Base-by-base conservation (phyloP, 2,329 filamentous ascomycete species). In the Sporothrix mexicana region DNA sequence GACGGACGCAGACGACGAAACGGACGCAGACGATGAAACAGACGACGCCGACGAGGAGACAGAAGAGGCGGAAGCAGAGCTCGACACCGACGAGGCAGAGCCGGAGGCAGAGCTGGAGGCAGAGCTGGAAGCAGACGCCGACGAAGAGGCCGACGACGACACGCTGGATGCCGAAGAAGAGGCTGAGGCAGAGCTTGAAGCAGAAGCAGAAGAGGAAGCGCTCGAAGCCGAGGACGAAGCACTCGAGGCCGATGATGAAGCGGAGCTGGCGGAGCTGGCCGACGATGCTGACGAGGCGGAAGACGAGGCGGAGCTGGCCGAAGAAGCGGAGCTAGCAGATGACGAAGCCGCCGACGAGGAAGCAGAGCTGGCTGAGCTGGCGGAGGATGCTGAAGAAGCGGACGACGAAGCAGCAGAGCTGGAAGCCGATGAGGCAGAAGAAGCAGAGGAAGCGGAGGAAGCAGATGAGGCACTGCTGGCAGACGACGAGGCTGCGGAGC, bases 371-470 rank as follows among this genome's bases (percentile, higher is more conserved):
- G 45, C 23, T 2, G 64, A 68, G 10, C 13, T 25, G 8, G 47
- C 45, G 8, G 67, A 70, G 6, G 64, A 68, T 10, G 47, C 45
- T 8, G 67, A 70, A 5, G 64, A 68, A n/a, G 23, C 45, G 36
- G 62, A 49, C n/a, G n/a, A 9, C 3, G 69, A 70, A 23, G 69
- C 23, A 13, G 41, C 36, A n/a, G 69, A 62, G 41, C 41, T 47
- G 0, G 41, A 25, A 6, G 30, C 30, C 30, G 30, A 36, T 7
- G 30, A 36, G 15, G 5, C 23, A 15, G 55, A 30, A 23, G 66
- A 55, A 17, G n/a, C 66, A 10, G 64, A 68, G 20, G 30, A 30
- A 5, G 30, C 30, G 30, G 30, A 30, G 3, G 55, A 61, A 9
- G 25, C 55, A 6, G 41, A 23, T 20, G 67, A 69, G 17, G 51